These are phyloP conservation scores for Arthromyces matolae DNA, from an alignment of 768 basidiomycete species.

Conservation along the genomic window DNA sequence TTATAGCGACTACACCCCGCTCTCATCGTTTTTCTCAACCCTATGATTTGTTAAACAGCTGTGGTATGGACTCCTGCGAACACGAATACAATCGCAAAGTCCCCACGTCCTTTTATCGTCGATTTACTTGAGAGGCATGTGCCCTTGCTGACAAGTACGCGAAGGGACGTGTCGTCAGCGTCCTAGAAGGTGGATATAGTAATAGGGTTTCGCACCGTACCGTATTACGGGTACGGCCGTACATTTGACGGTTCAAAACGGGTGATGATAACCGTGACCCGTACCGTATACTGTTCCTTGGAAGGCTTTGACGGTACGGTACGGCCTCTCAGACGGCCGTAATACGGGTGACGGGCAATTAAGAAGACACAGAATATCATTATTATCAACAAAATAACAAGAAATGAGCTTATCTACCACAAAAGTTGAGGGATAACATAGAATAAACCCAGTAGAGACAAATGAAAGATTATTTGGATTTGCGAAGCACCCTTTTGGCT, in stretches of 20 bases:
- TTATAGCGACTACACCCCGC: no score
- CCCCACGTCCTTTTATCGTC: no score
- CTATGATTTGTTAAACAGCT: no score
- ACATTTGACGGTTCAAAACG: not conserved
- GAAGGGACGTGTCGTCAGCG: no score
- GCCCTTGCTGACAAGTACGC: no score
- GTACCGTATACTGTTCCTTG: not conserved
- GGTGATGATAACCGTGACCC: not conserved
- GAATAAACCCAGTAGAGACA: no score
- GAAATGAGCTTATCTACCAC: no score
- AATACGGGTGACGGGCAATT: not conserved
- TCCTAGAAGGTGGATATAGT: no score
- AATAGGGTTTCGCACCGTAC: slow-evolving; percentile 1
- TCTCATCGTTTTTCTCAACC: no score
- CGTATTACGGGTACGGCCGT: slow-evolving; percentile 2
- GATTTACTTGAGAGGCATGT: slow-evolving; percentile 67
- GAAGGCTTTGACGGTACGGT: not conserved
- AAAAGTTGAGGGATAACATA: no score
- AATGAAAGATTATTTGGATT: not conserved
- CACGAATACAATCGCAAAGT: no score
- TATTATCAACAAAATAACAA: not conserved
- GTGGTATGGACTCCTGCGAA: no score
- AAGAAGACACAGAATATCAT: not conserved
- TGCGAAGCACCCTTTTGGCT: not conserved
- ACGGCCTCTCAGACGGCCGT: not conserved